Evolutionary conservation across 2,329 filamentous ascomycete genomes (phyloP).

Genomic region (Phaeosphaeria sp.): DNA sequence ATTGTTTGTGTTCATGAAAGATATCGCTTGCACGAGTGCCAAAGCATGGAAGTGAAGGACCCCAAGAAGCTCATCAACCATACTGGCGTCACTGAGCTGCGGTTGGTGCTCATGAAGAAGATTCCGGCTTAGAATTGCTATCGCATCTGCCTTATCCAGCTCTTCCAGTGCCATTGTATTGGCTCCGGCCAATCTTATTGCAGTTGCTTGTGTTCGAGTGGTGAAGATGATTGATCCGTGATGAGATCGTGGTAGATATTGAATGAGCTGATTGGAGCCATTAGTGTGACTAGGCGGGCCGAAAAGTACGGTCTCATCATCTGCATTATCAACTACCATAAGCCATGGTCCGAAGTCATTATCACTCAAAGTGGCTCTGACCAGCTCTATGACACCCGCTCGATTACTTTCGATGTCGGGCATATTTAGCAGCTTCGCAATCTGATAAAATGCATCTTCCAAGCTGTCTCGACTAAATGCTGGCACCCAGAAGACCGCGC

Average conservation of each 20-base stretch:
- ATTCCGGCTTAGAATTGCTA: slow-evolving; percentile 4
- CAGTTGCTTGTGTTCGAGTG: slow-evolving; percentile 7
- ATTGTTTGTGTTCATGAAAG: slow-evolving; percentile 37
- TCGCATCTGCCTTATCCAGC: slow-evolving; percentile 14
- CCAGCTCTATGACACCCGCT: slow-evolving; percentile 45
- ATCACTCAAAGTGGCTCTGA: slow-evolving; percentile 43
- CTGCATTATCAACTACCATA: slow-evolving; percentile 55
- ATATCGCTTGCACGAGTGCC: neutral
- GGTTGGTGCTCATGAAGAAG: slow-evolving; percentile 2
- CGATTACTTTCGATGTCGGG: slow-evolving; percentile 32
- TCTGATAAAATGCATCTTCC: slow-evolving; percentile 23
- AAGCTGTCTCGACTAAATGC: slow-evolving; percentile 27
- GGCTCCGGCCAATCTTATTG: slow-evolving; percentile 9
- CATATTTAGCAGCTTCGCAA: slow-evolving; percentile 16
- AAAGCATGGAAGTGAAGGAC: slow-evolving; percentile 11
- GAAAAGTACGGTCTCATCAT: slow-evolving; percentile 46
- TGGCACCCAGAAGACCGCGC: slow-evolving; percentile 24
- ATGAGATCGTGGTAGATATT: slow-evolving; percentile 40
- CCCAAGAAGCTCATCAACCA: slow-evolving; percentile 33
- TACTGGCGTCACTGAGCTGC: slow-evolving; percentile 4
- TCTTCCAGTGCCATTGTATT: slow-evolving; percentile 26
- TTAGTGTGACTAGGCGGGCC: neutral
- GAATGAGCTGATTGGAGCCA: slow-evolving; percentile 22
- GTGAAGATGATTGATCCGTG: slow-evolving; percentile 44
- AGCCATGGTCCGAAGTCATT: slow-evolving; percentile 46